These are phyloP conservation scores for Tuber melanosporum DNA, from an alignment of 495 filamentous ascomycete species.

Conservation along the genomic window DNA sequence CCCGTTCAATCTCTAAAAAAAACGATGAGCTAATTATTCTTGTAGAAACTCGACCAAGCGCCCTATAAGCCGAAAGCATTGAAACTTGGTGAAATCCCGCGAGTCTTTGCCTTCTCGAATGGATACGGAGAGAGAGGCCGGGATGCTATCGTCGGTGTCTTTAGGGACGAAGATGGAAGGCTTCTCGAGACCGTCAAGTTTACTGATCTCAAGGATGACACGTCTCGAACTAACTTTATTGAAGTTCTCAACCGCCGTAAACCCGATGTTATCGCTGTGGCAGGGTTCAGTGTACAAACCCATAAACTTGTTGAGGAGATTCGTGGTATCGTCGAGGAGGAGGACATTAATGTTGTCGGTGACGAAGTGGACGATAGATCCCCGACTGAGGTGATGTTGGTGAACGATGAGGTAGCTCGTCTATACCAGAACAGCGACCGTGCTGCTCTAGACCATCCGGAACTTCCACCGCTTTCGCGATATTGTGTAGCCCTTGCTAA, in stretches of 20 bases:
- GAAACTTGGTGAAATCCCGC: slow-evolving; percentile 76
- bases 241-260: slow-evolving; percentile 66
- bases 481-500: slow-evolving; percentile 85
- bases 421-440: slow-evolving; percentile 85
- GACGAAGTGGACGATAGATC: slow-evolving; percentile 58
- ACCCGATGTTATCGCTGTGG: slow-evolving; percentile 84
- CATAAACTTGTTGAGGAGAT: slow-evolving; percentile 73
- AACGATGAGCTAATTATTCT: slow-evolving; percentile 7
- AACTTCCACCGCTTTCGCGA: slow-evolving; percentile 62
- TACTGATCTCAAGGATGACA: slow-evolving; percentile 66
- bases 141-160: slow-evolving; percentile 84
- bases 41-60: slow-evolving; percentile 75
- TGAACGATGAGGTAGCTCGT: slow-evolving; percentile 92
- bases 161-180: slow-evolving; percentile 84
- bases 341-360: slow-evolving; percentile 56
- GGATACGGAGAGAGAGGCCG: slow-evolving; percentile 65
- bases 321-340: slow-evolving; percentile 64
- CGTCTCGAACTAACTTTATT: slow-evolving; percentile 58
- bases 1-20: not conserved
- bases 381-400: slow-evolving; percentile 74
- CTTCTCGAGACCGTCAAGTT: slow-evolving; percentile 85
- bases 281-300: slow-evolving; percentile 85
- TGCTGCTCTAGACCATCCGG: slow-evolving; percentile 73
- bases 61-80: slow-evolving; percentile 94
- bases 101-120: slow-evolving; percentile 77